phyloP scores from a whole-genome alignment of 2,329 filamentous ascomycete species.

The Neurospora sp. region DNA sequence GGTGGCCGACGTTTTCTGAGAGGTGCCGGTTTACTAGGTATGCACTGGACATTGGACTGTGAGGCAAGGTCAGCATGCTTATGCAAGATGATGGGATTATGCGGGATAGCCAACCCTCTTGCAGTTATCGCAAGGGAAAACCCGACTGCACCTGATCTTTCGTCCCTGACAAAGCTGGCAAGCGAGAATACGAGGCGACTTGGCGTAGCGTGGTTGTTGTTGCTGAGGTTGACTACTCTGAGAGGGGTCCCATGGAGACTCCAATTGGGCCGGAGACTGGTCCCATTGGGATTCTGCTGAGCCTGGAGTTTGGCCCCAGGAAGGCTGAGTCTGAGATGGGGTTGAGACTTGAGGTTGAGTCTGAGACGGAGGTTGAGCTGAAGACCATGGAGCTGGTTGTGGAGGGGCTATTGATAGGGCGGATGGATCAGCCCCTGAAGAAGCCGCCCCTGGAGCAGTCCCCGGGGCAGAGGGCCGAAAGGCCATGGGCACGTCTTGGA shows the following conservation, averaged over 20 bases:
- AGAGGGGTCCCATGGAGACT: neutral
- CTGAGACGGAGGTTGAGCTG: neutral
- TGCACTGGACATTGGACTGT: constrained; percentile 50
- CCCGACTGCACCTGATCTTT: constrained; percentile 54
- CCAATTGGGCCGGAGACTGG: neutral
- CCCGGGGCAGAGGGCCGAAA: neutral
- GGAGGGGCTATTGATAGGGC: neutral
- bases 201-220: constrained; percentile 14
- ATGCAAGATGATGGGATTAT: constrained; percentile 2
- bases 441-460: neutral
- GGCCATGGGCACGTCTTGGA: neutral
- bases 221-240: neutral
- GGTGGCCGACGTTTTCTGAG: constrained; percentile 49
- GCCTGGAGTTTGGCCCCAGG: neutral
- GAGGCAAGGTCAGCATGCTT: neutral
- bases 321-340: neutral
- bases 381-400: neutral
- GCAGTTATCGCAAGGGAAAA: constrained; percentile 50
- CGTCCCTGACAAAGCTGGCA: constrained; percentile 51
- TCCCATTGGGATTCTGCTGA: neutral
- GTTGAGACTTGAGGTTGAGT: neutral
- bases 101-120: constrained; percentile 5
- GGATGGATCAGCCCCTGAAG: neutral
- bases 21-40: constrained; percentile 49
- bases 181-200: constrained; percentile 38